phyloP scores from a whole-genome alignment of 495 filamentous ascomycete species.

The Cenococcum geophilum region DNA sequence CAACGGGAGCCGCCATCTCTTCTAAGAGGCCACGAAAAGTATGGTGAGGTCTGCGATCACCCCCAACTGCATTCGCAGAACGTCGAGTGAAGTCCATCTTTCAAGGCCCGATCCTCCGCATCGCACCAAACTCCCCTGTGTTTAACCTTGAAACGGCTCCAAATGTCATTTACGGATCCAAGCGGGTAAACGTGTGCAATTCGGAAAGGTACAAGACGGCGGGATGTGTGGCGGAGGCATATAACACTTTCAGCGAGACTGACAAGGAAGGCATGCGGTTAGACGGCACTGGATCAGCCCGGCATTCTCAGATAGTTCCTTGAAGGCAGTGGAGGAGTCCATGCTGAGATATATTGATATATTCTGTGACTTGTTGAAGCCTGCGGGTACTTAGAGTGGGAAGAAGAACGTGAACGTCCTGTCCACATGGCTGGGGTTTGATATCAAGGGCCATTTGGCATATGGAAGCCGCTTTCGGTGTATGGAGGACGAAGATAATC shows the following conservation, averaged over 20 bases:
- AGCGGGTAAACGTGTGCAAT: constrained; percentile 35
- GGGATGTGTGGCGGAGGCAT: constrained; percentile 23
- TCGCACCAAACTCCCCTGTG: constrained; percentile 29
- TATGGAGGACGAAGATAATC: background rate
- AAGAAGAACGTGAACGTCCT: constrained; percentile 24
- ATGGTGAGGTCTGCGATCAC: constrained; percentile 15
- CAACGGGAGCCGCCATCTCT: constrained; percentile 22
- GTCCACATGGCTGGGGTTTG: constrained; percentile 34
- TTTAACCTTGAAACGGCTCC: constrained; percentile 29
- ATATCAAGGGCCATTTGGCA: background rate
- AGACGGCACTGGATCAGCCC: constrained; percentile 21
- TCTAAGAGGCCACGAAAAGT: constrained; percentile 30
- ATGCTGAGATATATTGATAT: constrained; percentile 19
- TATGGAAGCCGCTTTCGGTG: background rate
- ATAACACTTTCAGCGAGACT: constrained; percentile 23
- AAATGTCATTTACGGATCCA: constrained; percentile 36
- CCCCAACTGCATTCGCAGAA: too few species aligned
- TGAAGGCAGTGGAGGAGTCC: constrained; percentile 22
- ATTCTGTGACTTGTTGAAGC: constrained; percentile 29
- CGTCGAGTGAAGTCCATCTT: background rate
- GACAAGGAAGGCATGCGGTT: constrained; percentile 23
- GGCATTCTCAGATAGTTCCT: constrained; percentile 28
- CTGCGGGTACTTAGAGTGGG: constrained; percentile 12
- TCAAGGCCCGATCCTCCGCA: constrained; percentile 29
- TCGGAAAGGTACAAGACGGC: constrained; percentile 32